A percentile compares a stretch with the other conserved stretches of the same genome.
Conservation (phyloP, 768 basidiomycete genomes). For the Russula abietina region DNA sequence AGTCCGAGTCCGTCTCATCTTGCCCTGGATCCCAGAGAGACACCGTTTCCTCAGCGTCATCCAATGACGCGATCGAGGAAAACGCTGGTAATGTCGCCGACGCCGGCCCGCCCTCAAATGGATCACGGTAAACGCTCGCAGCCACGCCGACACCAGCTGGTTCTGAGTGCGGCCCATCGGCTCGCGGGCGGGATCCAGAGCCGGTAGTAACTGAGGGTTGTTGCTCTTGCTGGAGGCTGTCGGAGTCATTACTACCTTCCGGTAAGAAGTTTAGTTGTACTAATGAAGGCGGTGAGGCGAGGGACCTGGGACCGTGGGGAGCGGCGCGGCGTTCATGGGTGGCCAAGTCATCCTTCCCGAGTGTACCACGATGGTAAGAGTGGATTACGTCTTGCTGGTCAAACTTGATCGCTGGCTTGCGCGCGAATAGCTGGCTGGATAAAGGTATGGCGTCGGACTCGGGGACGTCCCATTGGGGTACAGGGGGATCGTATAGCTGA, state of each 20-base stretch:
- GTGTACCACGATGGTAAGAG: constrained; percentile 55
- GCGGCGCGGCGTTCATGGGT: constrained; percentile 42
- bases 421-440: constrained; percentile 29
- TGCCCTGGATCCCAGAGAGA: constrained; percentile 38
- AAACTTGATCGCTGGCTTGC: constrained; percentile 66
- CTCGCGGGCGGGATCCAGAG: background rate
- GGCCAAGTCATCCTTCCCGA: constrained; percentile 33
- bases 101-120: constrained; percentile 11
- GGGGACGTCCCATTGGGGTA: constrained; percentile 42
- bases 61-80: background rate
- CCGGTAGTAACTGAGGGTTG: background rate
- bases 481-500: constrained; percentile 84
- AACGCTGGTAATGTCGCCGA: constrained; percentile 10
- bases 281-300: background rate
- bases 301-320: constrained; percentile 6
- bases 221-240: background rate
- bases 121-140: background rate
- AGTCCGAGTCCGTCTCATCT: constrained; percentile 7
- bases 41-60: constrained; percentile 55
- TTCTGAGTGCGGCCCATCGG: constrained; percentile 14
- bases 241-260: background rate
- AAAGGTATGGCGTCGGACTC: constrained; percentile 39
- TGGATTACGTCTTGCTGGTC: constrained; percentile 68
- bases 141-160: constrained; percentile 13
- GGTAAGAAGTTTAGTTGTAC: background rate